These are phyloP conservation scores for Hypoxylon cercidicola DNA, from an alignment of 495 filamentous ascomycete genomes.

Conservation along the genomic window DNA sequence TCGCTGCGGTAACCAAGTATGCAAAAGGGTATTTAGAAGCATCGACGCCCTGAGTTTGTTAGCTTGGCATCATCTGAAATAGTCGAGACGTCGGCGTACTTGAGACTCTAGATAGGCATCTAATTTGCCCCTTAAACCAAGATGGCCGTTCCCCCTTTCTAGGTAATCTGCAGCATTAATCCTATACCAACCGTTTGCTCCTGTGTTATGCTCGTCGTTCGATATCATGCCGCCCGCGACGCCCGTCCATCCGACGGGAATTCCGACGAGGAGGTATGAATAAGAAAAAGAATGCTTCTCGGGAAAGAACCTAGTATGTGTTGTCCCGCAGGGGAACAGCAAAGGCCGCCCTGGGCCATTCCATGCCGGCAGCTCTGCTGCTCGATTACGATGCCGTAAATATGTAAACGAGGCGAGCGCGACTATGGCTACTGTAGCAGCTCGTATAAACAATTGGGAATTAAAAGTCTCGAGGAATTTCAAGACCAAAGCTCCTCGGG, in stretches of 20 bases:
- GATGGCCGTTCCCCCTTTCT: conserved; percentile 55
- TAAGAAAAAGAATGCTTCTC: conserved; percentile 72
- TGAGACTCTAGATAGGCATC: conserved; percentile 64
- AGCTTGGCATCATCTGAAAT: conserved; percentile 12
- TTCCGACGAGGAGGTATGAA: conserved; percentile 71
- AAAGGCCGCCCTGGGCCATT: conserved; percentile 47
- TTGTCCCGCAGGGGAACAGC: conserved; percentile 69
- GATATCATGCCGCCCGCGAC: conserved; percentile 65
- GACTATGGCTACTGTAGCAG: conserved; percentile 1
- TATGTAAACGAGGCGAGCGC: conserved; percentile 16
- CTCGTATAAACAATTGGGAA: conserved; percentile 4
- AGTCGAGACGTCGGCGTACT: conserved; percentile 41
- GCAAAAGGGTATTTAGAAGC: conserved; percentile 66
- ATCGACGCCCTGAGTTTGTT: conserved; percentile 57
- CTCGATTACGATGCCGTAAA: conserved; percentile 12
- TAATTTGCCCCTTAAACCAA: conserved; percentile 67
- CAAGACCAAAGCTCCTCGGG: neutral
- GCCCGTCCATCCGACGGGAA: conserved; percentile 71
- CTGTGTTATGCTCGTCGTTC: conserved; percentile 38
- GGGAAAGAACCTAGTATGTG: conserved; percentile 70
- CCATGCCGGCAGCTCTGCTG: conserved; percentile 17
- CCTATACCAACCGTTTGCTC: conserved; percentile 63
- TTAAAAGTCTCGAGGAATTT: neutral
- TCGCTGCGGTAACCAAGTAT: conserved; percentile 75
- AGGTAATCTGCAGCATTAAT: conserved; percentile 70